phyloP scores from a whole-genome alignment of 495 filamentous ascomycete species.

The Cenococcum geophilum region DNA sequence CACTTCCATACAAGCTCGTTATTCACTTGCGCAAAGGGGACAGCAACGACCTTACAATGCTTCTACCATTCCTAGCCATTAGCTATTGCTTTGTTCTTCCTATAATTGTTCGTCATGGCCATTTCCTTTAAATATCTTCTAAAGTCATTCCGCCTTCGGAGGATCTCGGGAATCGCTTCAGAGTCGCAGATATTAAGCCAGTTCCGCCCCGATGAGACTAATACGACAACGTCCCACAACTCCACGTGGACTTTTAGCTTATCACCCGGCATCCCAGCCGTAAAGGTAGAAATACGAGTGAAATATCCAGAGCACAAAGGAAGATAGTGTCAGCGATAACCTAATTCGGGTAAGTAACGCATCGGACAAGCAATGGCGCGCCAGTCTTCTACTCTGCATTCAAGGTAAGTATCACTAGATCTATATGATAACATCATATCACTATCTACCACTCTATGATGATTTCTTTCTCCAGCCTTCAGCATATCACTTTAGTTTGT shows the following conservation, averaged over 20 bases:
- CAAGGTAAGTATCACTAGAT: too few relatives aligned
- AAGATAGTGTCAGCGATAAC: too few relatives aligned
- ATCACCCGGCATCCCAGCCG: conserved; percentile 39
- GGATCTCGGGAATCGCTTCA: conserved; percentile 37
- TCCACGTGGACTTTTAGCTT: conserved; percentile 40
- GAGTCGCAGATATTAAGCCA: conserved; percentile 43
- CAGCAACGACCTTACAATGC: conserved; percentile 42
- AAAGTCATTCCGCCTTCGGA: conserved; percentile 42
- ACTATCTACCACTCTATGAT: too few relatives aligned
- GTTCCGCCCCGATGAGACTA: conserved; percentile 42
- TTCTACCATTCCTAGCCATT: conserved; percentile 44
- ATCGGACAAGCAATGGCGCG: too few relatives aligned
- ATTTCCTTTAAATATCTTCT: conserved; percentile 38
- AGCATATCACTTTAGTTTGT: too few relatives aligned
- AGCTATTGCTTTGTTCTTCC: conserved; percentile 42
- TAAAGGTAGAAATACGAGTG: conserved; percentile 29
- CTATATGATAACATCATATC: too few relatives aligned
- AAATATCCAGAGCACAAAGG: neutral
- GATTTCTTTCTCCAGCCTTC: too few relatives aligned
- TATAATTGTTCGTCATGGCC: conserved; percentile 44
- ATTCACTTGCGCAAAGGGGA: conserved; percentile 47
- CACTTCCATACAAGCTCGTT: conserved; percentile 45
- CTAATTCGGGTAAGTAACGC: too few relatives aligned
- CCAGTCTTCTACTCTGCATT: too few relatives aligned
- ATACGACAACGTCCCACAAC: conserved; percentile 41